Evolutionary conservation across 805 yeast genomes (phyloP).

Genomic region (Ogataea nitratoaversa): DNA sequence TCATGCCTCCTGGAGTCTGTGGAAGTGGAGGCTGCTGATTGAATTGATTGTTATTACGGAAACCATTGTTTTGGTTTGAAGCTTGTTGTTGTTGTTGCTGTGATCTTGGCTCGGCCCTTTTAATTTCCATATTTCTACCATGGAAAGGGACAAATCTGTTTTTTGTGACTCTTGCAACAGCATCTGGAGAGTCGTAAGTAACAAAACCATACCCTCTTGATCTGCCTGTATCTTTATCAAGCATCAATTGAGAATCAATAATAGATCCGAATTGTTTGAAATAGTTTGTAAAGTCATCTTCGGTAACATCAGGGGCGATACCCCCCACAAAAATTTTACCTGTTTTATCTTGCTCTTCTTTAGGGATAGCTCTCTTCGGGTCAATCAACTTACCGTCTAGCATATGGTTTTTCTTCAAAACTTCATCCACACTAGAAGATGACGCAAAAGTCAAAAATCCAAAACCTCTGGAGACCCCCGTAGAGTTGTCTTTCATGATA

Average conservation of each 20-base stretch:
- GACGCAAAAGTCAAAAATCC: slow-evolving; percentile 87
- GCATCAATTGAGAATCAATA: slow-evolving; percentile 94
- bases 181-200: slow-evolving; percentile 91
- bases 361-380: slow-evolving; percentile 95
- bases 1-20: slow-evolving; percentile 28
- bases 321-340: slow-evolving; percentile 98
- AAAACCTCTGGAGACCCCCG: slow-evolving; percentile 92
- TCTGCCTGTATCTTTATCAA: slow-evolving; percentile 94
- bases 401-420: slow-evolving; percentile 79
- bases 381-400: slow-evolving; percentile 95
- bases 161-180: slow-evolving; percentile 83
- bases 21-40: slow-evolving; percentile 27
- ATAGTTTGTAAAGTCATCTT: slow-evolving; percentile 80
- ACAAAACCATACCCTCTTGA: slow-evolving; percentile 97
- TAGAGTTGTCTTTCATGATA: slow-evolving; percentile 84
- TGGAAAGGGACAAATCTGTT: slow-evolving; percentile 79
- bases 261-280: slow-evolving; percentile 86
- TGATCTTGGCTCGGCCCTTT: slow-evolving; percentile 79
- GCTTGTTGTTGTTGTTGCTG: slow-evolving; percentile 31
- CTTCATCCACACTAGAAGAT: slow-evolving; percentile 80
- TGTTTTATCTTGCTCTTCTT: slow-evolving; percentile 94
- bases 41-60: slow-evolving; percentile 7
- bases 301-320: slow-evolving; percentile 88
- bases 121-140: slow-evolving; percentile 81
- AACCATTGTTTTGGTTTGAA: neutral